Evolutionary conservation across 495 filamentous ascomycete genomes (phyloP), one percentile per base, ranked within the genome.

Genomic region (Aspergillus heteromorphus): DNA sequence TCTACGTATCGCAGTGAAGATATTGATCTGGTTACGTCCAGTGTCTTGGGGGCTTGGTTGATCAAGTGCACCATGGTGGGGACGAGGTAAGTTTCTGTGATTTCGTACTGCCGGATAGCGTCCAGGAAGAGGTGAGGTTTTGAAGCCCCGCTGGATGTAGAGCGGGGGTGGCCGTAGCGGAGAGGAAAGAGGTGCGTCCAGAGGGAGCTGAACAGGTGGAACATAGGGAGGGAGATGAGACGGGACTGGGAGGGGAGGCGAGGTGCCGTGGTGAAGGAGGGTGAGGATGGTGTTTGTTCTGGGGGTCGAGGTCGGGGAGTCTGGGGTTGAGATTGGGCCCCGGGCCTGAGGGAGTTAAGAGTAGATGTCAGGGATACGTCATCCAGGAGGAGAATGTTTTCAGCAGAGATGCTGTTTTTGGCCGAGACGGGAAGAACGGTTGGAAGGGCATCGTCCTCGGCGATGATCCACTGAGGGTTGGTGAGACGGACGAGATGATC

Each of bases 51-150:
- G 7, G 31, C 48, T 29, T 36, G 29, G 31, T 36, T 34, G 23
- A 50, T 13, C 36, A 38, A 13, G 17, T 50, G 48, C 48, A 50
- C 48, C n/a, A 50, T 38, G 6, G 36, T 18, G n/a, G 48, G 48
- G 11, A 50, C 48, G 48, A 50, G 48, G 18, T 50, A 50, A 2
- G 31, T 21, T 16, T 50, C 48, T n/a, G 18, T 34, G 21, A 50
- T 50, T 18, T 50, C 14, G 17, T 50, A 21, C 8, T 18, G n/a
- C 9, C 23, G 30, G 30, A 50, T 30, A 8, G 18, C 14, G 16
- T 18, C 27, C 16, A 50, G 48, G 29, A 50, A 38, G 6, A 36
- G 11, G 9, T 29, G 48, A 0, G 40, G 5, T 18, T 19, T 17
- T n/a, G 41, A 43, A 43, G 17, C 21, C 41, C n/a, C 41, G 41